Conservation (phyloP, 2,329 filamentous ascomycete genomes). For the Fusarium virguliforme region DNA sequence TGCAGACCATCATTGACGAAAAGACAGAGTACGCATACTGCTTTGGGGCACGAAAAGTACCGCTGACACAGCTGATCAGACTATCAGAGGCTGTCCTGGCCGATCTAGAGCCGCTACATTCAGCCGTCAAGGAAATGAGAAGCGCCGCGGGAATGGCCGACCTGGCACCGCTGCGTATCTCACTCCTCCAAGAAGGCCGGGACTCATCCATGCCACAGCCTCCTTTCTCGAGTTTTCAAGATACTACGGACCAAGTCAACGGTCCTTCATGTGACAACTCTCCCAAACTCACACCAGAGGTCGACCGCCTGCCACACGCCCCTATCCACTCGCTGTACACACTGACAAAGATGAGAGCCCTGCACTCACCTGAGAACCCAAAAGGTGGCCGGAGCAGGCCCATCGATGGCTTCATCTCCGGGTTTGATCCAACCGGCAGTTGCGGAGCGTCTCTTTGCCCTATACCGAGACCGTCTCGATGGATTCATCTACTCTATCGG, state of each 20-base stretch:
- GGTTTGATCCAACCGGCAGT: slow-evolving; percentile 62
- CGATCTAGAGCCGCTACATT: slow-evolving; percentile 23
- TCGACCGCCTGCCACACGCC: slow-evolving; percentile 53
- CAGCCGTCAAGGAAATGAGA: slow-evolving; percentile 22
- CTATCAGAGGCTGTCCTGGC: slow-evolving; percentile 29
- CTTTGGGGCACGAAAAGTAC: background rate
- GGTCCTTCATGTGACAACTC: slow-evolving; percentile 42
- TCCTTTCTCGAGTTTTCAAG: background rate
- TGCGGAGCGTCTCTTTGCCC: slow-evolving; percentile 65
- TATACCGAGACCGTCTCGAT: slow-evolving; percentile 67
- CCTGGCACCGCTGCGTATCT: slow-evolving; percentile 19
- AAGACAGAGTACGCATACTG: slow-evolving; percentile 51
- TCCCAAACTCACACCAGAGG: slow-evolving; percentile 43
- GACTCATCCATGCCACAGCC: background rate
- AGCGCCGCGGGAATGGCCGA: slow-evolving; percentile 14
- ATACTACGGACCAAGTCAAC: slow-evolving; percentile 43
- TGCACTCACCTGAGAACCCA: slow-evolving; percentile 51
- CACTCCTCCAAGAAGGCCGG: background rate
- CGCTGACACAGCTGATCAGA: background rate
- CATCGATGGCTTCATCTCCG: slow-evolving; percentile 53
- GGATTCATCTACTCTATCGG: slow-evolving; percentile 67
- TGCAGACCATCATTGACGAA: slow-evolving; percentile 59
- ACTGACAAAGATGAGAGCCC: slow-evolving; percentile 54
- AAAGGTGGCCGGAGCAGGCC: slow-evolving; percentile 14
- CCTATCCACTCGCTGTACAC: slow-evolving; percentile 57